Percentiles rank a stretch among this genome's conserved stretches.
These are phyloP conservation scores for Yamadazyma membranifaciens DNA, from an alignment of 1,139 yeast genomes.

Conservation along the genomic window DNA sequence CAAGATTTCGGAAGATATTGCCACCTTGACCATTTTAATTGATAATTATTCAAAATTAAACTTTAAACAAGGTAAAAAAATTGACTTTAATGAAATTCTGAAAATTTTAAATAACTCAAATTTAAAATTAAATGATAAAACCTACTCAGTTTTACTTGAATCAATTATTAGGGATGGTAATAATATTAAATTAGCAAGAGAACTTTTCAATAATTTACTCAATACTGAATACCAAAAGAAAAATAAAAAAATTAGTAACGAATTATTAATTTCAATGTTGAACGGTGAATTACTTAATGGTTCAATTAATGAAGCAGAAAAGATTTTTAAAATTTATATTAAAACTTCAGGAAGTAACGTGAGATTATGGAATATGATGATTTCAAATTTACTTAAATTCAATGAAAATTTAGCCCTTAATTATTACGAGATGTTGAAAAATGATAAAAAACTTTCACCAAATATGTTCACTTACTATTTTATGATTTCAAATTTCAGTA, in stretches of 20 bases:
- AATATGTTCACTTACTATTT: constrained; percentile 60
- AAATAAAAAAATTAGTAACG: constrained; percentile 27
- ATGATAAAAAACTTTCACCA: constrained; percentile 31
- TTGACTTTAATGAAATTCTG: constrained; percentile 42
- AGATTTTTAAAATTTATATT: constrained; percentile 45
- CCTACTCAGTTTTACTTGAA: constrained; percentile 55
- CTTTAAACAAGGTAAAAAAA: constrained; percentile 42
- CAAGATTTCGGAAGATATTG: constrained; percentile 57
- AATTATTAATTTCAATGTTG: constrained; percentile 56
- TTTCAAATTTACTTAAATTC: constrained; percentile 44
- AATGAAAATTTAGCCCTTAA: constrained; percentile 38
- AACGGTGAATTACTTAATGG: constrained; percentile 57
- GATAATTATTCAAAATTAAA: constrained; percentile 54
- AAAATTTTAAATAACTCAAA: constrained; percentile 41
- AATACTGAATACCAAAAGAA: constrained; percentile 25
- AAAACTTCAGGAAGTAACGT: constrained; percentile 29
- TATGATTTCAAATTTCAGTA: constrained; percentile 45
- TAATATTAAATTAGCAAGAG: constrained; percentile 53
- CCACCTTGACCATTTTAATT: constrained; percentile 64
- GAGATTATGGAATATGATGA: constrained; percentile 60
- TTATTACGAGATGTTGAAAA: constrained; percentile 34
- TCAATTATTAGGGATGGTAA: constrained; percentile 51
- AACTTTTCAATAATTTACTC: constrained; percentile 33
- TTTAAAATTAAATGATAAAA: constrained; percentile 46
- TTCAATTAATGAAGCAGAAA: constrained; percentile 45